Percentiles rank a stretch among this genome's conserved stretches.
phyloP scores from a whole-genome alignment of 148 eudicot genomes.

The Vaccinium darrowii region DNA sequence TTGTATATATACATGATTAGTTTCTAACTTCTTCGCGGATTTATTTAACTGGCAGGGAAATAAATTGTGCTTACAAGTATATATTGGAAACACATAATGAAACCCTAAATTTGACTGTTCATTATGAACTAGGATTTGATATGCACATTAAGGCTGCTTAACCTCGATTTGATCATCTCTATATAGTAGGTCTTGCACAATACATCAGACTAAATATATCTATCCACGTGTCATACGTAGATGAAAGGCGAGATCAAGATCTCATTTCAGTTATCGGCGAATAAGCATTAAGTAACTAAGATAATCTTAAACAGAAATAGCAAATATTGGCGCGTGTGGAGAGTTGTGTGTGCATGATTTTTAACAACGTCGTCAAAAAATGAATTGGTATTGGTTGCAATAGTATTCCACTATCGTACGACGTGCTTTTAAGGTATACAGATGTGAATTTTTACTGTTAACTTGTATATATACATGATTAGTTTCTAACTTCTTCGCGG shows the following conservation, averaged over 20 bases:
- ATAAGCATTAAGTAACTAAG: background rate
- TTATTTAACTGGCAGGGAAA: too few relatives aligned
- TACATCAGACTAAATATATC: background rate
- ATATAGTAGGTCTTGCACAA: background rate
- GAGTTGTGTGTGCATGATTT: background rate
- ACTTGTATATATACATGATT: background rate
- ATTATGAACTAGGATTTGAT: conserved; percentile 2
- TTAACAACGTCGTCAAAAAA: background rate
- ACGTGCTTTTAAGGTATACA: background rate
- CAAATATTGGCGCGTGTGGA: background rate
- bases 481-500: background rate
- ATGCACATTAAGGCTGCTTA: background rate
- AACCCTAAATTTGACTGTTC: conserved; percentile 3
- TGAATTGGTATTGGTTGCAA: background rate
- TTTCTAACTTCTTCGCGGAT: too few relatives aligned
- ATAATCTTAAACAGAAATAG: background rate
- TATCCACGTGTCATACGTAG: background rate
- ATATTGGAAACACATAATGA: background rate
- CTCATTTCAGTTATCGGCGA: background rate
- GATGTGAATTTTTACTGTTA: background rate
- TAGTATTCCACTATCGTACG: background rate
- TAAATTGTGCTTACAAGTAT: background rate
- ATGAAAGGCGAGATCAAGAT: background rate
- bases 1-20: too few relatives aligned
- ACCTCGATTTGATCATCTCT: background rate